Evolutionary conservation across 495 filamentous ascomycete species (phyloP).

Genomic region (Podospora anserina): DNA sequence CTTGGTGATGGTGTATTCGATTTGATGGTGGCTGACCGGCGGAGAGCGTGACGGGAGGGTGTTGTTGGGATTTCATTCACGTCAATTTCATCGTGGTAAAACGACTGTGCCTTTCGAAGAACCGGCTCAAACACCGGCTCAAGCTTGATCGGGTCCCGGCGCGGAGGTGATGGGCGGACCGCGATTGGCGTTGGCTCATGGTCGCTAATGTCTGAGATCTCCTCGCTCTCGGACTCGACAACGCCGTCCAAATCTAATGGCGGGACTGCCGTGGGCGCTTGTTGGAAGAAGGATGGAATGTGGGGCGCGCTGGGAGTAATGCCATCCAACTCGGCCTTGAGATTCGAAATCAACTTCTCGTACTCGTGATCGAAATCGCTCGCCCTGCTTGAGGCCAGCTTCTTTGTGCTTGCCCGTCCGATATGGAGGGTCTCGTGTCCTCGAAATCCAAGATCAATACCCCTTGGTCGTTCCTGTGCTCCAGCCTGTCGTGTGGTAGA

Average conservation of each 20-base stretch:
- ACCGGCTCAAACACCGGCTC: slow-evolving; percentile 23
- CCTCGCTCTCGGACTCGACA: slow-evolving; percentile 25
- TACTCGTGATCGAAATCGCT: slow-evolving; percentile 39
- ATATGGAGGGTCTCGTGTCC: slow-evolving; percentile 42
- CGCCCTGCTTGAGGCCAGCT: slow-evolving; percentile 22
- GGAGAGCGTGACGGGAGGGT: slow-evolving; percentile 14
- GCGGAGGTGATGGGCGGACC: slow-evolving; percentile 17
- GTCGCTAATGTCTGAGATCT: slow-evolving; percentile 47
- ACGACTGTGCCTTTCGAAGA: slow-evolving; percentile 21
- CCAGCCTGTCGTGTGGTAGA: slow-evolving; percentile 11
- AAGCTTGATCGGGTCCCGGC: slow-evolving; percentile 17
- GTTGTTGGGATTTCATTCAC: slow-evolving; percentile 10
- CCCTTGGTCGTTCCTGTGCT: slow-evolving; percentile 32
- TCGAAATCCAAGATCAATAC: slow-evolving; percentile 49
- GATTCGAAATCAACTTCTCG: slow-evolving; percentile 38
- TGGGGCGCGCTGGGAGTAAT: slow-evolving; percentile 18
- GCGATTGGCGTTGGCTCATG: slow-evolving; percentile 36
- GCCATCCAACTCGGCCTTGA: slow-evolving; percentile 40
- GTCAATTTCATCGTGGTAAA: slow-evolving; percentile 13
- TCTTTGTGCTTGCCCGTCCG: slow-evolving; percentile 29
- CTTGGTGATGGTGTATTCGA: slow-evolving; percentile 5
- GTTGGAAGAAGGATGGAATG: slow-evolving; percentile 29
- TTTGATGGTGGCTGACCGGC: slow-evolving; percentile 24
- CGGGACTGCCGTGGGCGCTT: slow-evolving; percentile 13
- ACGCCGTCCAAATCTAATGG: slow-evolving; percentile 8